A percentile compares a stretch with the other conserved stretches of the same genome.
Conservation (phyloP, 495 filamentous ascomycete genomes). For the Clohesyomyces aquaticus region DNA sequence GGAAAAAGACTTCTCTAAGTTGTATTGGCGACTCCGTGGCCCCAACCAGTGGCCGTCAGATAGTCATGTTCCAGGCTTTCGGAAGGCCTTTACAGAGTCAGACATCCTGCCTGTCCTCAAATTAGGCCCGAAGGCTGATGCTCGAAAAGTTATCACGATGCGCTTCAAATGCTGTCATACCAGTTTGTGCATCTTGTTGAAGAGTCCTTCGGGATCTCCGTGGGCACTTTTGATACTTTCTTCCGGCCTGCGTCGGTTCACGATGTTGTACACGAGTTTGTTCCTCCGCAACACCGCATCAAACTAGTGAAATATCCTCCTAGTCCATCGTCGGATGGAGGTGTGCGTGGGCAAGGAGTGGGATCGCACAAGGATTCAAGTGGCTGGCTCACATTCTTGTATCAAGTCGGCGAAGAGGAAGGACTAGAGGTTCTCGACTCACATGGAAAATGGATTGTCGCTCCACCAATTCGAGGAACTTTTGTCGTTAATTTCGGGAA, state of each 20-base stretch:
- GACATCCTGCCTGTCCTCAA: conserved; percentile 31
- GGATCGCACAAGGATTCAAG: conserved; percentile 62
- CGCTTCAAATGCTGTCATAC: conserved; percentile 52
- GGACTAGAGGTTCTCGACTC: conserved; percentile 57
- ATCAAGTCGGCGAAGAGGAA: conserved; percentile 54
- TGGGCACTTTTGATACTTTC: conserved; percentile 56
- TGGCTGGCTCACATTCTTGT: conserved; percentile 61
- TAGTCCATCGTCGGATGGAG: conserved; percentile 8
- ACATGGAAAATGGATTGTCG: conserved; percentile 55
- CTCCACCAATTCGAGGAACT: conserved; percentile 54
- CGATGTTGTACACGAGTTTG: background rate
- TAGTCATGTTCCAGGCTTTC: conserved; percentile 31
- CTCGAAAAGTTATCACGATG: conserved; percentile 52
- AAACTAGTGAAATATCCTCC: conserved; percentile 59
- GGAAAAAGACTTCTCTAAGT: conserved; percentile 38
- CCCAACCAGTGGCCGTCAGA: conserved; percentile 55
- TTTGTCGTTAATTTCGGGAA: conserved; percentile 64
- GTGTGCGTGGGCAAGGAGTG: conserved; percentile 50
- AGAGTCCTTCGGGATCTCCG: conserved; percentile 51
- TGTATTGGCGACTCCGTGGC: conserved; percentile 57
- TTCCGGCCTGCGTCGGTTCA: conserved; percentile 38
- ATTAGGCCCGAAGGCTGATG: conserved; percentile 23
- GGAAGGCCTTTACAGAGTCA: conserved; percentile 36
- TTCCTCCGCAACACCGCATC: conserved; percentile 56
- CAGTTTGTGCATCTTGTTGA: conserved; percentile 57